Evolutionary conservation across 2,329 filamentous ascomycete species (phyloP).

Genomic region (Talaromyces sp.): DNA sequence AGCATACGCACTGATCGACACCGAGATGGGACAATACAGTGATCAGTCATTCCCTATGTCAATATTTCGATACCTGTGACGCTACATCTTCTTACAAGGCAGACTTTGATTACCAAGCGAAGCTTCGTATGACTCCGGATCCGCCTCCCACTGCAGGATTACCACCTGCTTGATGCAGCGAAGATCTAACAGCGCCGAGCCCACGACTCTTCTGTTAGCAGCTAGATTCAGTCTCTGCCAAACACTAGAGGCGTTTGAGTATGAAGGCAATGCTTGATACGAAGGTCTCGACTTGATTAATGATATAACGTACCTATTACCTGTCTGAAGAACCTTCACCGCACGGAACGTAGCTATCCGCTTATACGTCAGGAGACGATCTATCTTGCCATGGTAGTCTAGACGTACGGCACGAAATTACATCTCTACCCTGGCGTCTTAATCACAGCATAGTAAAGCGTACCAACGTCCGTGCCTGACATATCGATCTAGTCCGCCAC

Average conservation of each 20-base stretch:
- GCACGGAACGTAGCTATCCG: not conserved
- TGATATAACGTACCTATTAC: not conserved
- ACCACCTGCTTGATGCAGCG: not conserved
- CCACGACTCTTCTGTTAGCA: not conserved
- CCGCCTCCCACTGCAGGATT: not conserved
- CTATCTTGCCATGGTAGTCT: not conserved
- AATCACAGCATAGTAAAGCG: not conserved
- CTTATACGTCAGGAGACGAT: not conserved
- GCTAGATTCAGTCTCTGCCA: not conserved
- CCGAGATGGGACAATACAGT: not conserved
- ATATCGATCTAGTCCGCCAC: not conserved
- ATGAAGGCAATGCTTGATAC: not conserved
- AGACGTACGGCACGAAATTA: not conserved
- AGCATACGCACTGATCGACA: not conserved
- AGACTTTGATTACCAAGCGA: not conserved
- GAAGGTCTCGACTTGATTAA: not conserved
- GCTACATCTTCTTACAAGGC: not conserved
- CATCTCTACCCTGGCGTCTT: not conserved
- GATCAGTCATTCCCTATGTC: not conserved
- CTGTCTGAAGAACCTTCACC: not conserved
- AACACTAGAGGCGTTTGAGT: not conserved
- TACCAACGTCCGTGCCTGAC: not conserved
- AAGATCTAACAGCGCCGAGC: conserved; percentile 1
- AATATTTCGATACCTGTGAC: not conserved
- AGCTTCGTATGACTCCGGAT: not conserved